A percentile compares a stretch with the other conserved stretches of the same genome.
Evolutionary conservation across 1,284 basidiomycete species (phyloP).

Genomic region (Meira nashicola): DNA sequence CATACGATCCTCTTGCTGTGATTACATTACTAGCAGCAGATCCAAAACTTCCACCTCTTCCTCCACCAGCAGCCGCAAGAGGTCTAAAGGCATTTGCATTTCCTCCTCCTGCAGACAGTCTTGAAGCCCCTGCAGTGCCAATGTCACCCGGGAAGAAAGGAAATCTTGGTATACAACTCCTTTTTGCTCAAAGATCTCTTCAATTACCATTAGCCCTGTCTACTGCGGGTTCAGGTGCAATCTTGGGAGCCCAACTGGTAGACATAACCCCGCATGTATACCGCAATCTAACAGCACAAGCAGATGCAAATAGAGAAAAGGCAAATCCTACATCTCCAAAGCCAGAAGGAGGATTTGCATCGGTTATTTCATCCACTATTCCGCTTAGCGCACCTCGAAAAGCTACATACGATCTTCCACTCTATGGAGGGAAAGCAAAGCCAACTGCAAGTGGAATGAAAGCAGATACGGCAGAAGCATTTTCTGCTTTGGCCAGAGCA

Average conservation of each 20-base stretch:
- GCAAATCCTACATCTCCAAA: neutral
- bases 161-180: neutral
- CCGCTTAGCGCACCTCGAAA: neutral
- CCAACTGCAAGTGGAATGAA: constrained; percentile 12
- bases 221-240: constrained; percentile 34
- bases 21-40: constrained; percentile 53
- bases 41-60: constrained; percentile 36
- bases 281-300: constrained; percentile 29
- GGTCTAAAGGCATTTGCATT: constrained; percentile 42
- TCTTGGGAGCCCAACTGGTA: constrained; percentile 33
- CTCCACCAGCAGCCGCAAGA: constrained; percentile 39
- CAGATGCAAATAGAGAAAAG: constrained; percentile 17
- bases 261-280: constrained; percentile 32
- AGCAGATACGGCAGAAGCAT: constrained; percentile 11
- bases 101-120: constrained; percentile 23
- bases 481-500: constrained; percentile 9
- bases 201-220: constrained; percentile 38
- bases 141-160: neutral
- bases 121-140: neutral
- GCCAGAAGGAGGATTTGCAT: constrained; percentile 11
- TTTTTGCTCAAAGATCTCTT: constrained; percentile 20
- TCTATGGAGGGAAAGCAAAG: constrained; percentile 33
- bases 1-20: constrained; percentile 69
- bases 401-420: constrained; percentile 15
- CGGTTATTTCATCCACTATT: neutral